phyloP scores from a whole-genome alignment of 2,329 filamentous ascomycete species.

The Cladosporium sp. region DNA sequence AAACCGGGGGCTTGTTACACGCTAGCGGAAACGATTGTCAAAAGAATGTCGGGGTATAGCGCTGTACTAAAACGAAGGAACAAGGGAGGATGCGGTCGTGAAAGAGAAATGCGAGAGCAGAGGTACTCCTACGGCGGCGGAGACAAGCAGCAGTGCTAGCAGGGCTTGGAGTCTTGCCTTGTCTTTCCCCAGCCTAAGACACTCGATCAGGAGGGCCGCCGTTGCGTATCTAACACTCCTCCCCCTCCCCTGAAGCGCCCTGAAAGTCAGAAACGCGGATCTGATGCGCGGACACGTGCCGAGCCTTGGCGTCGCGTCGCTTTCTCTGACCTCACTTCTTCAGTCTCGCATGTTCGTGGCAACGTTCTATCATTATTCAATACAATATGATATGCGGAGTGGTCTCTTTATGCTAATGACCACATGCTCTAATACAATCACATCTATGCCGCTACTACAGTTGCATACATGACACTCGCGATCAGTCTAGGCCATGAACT shows the following conservation, averaged over 20 bases:
- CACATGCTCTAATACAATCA: no score
- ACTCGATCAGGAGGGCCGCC: conserved; percentile 1
- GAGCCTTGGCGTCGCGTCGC: neutral
- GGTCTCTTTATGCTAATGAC: no score
- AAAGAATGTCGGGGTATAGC: conserved; percentile 5
- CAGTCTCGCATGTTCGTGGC: no score
- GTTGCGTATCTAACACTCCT: neutral
- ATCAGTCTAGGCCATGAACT: no score
- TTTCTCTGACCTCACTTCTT: conserved; percentile 5
- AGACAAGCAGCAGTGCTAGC: neutral
- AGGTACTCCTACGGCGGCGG: no score
- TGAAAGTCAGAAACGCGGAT: conserved; percentile 1
- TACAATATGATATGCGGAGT: no score
- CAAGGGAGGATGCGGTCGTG: neutral
- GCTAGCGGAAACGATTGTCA: conserved; percentile 10
- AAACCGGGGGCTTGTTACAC: conserved; percentile 6
- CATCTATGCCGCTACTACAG: no score
- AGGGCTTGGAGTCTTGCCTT: neutral
- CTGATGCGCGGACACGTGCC: neutral
- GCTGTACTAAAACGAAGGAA: neutral
- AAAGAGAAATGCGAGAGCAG: no score
- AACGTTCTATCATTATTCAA: no score
- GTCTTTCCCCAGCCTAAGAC: neutral
- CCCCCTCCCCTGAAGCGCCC: conserved; percentile 4
- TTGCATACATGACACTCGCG: no score